A percentile compares a stretch with the other conserved stretches of the same genome.
Evolutionary conservation across 768 basidiomycete genomes (phyloP).

Genomic region (Amanita polypyramis): DNA sequence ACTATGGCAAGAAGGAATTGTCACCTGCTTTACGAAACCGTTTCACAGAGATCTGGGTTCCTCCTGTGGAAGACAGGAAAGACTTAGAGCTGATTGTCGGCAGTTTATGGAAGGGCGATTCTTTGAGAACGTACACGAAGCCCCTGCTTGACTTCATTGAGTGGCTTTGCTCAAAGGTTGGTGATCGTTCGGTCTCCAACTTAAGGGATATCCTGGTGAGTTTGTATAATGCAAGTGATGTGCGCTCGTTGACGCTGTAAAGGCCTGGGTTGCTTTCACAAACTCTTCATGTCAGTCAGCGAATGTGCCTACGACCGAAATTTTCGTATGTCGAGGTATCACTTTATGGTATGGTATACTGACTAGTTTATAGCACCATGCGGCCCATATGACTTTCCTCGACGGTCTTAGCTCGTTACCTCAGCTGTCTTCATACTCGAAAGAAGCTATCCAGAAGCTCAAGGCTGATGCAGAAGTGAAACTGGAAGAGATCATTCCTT

Average conservation of each 20-base stretch:
- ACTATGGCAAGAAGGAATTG: conserved; percentile 97
- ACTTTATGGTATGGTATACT: conserved; percentile 2
- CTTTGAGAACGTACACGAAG: conserved; percentile 44
- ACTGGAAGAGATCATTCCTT: conserved; percentile 47
- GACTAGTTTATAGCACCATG: conserved; percentile 63
- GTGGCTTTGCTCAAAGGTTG: conserved; percentile 61
- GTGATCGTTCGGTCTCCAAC: conserved; percentile 57
- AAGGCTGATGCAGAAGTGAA: conserved; percentile 45
- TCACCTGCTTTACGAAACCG: conserved; percentile 95
- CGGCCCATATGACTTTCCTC: conserved; percentile 84
- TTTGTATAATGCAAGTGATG: conserved; percentile 2
- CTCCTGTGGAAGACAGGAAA: conserved; percentile 56
- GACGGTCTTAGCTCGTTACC: conserved; percentile 82
- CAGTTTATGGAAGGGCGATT: conserved; percentile 51
- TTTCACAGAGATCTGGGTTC: conserved; percentile 99
- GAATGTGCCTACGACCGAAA: conserved; percentile 31
- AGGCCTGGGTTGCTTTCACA: conserved; percentile 93
- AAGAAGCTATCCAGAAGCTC: conserved; percentile 46
- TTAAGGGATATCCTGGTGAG: conserved; percentile 84
- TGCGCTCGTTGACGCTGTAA: conserved; percentile 2
- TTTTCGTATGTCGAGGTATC: conserved; percentile 48
- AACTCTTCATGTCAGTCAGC: conserved; percentile 41
- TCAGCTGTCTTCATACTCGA: conserved; percentile 56
- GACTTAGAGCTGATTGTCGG: conserved; percentile 77
- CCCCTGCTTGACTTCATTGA: conserved; percentile 67